phyloP scores from a whole-genome alignment of 2,329 filamentous ascomycete genomes.

The Curvularia spicifera region DNA sequence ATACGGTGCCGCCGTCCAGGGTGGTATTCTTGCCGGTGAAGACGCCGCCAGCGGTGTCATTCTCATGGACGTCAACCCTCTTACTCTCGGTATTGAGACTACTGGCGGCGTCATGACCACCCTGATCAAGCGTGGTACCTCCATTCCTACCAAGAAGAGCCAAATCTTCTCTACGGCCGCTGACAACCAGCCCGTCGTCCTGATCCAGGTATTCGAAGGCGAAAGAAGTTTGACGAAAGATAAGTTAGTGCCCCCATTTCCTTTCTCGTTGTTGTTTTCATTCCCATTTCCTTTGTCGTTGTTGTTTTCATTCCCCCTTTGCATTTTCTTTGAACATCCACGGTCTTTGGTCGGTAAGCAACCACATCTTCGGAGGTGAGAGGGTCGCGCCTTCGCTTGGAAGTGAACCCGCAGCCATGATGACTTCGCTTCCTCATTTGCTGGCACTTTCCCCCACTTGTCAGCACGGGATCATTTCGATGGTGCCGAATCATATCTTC shows the following conservation, averaged over 20 bases:
- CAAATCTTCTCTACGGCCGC: slow-evolving; percentile 98
- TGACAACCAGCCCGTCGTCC: slow-evolving; percentile 93
- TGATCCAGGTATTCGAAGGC: slow-evolving; percentile 95
- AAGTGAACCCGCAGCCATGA: too few relatives aligned
- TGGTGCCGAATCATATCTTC: too few relatives aligned
- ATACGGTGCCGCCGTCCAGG: slow-evolving; percentile 96
- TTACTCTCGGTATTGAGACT: slow-evolving; percentile 96
- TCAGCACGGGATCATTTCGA: too few relatives aligned
- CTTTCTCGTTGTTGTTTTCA: too few relatives aligned
- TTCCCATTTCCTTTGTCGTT: too few relatives aligned
- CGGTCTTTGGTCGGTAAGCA: too few relatives aligned
- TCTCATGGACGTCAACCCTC: slow-evolving; percentile 96
- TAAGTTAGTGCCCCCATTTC: slow-evolving; percentile 54
- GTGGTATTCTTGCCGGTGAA: slow-evolving; percentile 91
- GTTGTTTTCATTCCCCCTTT: too few relatives aligned
- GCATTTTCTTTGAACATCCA: too few relatives aligned
- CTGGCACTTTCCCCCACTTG: too few relatives aligned
- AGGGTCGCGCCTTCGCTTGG: too few relatives aligned
- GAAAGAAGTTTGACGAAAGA: slow-evolving; percentile 79
- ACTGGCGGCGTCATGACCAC: slow-evolving; percentile 98
- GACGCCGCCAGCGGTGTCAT: slow-evolving; percentile 79
- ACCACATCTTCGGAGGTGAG: too few relatives aligned
- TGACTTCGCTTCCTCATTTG: too few relatives aligned
- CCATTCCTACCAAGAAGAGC: slow-evolving; percentile 94
- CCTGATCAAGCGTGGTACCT: slow-evolving; percentile 91